Evolutionary conservation across 768 basidiomycete genomes (phyloP), one percentile per base, ranked within the genome.

Genomic region (Agrocybe pediades): DNA sequence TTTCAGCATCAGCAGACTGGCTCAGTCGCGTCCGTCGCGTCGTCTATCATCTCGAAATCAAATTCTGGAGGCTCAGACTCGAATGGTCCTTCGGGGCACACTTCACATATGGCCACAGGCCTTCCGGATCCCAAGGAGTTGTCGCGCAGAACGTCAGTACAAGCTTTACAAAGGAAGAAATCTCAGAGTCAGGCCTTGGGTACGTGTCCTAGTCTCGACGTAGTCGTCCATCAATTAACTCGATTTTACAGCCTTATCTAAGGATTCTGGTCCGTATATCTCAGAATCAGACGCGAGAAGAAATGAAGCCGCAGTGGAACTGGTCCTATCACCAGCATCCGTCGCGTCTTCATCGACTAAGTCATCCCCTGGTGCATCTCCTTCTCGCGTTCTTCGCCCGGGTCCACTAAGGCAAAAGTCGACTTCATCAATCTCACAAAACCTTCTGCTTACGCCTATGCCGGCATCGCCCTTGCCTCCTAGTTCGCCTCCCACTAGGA

Each of bases 391-490:
- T 30, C 15, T 30, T 15, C 29, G 21, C n/a, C 46, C 11, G 26
- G 36, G 5, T 9, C 39, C 17, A n/a, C 41, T 8, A 21, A 11
- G 5, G 21, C 52, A 20, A 1, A n/a, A 8, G 8, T n/a, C n/a
- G n/a, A n/a, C n/a, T n/a, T n/a, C n/a, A n/a, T n/a, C n/a, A n/a
- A n/a, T n/a, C n/a, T n/a, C n/a, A n/a, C n/a, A n/a, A n/a, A n/a
- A n/a, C n/a, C 20, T 23, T 9, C 45, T 24, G 5, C 24, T 21
- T 39, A 46, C 45, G 19, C 51, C 52, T 13, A 25, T 47, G 17
- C 33, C 51, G 25, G 26, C 56, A 15, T 60, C 62, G 9, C 60
- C 62, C 11, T 49, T 61, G 5, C 60, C 62, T 8, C 58, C 62
- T 6, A 53, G 46, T 26, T 46, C 55, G 0, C 59, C 59, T 2